phyloP scores from a whole-genome alignment of 208 protist species.

The Crithidia sp. region DNA sequence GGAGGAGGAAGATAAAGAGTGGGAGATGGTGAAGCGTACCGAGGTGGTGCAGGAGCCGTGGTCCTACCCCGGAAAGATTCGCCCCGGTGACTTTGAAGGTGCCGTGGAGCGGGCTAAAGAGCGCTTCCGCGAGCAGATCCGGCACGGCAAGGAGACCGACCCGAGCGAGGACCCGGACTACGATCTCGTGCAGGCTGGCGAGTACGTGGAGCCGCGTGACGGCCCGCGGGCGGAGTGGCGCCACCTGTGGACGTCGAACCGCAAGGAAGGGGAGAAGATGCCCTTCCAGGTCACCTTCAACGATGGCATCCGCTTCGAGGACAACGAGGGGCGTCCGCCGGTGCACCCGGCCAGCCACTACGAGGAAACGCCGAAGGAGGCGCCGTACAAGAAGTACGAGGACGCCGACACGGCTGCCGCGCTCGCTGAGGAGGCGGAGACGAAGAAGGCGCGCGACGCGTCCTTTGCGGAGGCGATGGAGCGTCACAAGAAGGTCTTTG shows the following conservation, averaged over 20 bases:
- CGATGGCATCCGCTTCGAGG: conserved; percentile 87
- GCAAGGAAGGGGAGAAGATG: conserved; percentile 50
- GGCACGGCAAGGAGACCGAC: conserved; percentile 84
- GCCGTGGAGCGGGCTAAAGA: conserved; percentile 90
- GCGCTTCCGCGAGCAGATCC: conserved; percentile 82
- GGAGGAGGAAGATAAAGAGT: conserved; percentile 92
- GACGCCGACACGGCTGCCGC: conserved; percentile 55
- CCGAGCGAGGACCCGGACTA: conserved; percentile 89
- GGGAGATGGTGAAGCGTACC: conserved; percentile 92
- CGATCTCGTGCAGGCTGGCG: conserved; percentile 85
- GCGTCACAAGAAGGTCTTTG: conserved; percentile 58
- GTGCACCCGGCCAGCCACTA: conserved; percentile 85
- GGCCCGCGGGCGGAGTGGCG: conserved; percentile 89
- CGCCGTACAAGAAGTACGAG: conserved; percentile 77
- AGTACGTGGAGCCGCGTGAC: conserved; percentile 91
- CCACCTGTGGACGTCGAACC: conserved; percentile 89
- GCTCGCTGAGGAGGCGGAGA: conserved; percentile 35
- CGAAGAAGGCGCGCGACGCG: conserved; percentile 44
- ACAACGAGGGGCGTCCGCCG: conserved; percentile 82
- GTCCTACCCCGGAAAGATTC: conserved; percentile 91
- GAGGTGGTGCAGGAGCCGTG: conserved; percentile 92
- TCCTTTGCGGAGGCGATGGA: conserved; percentile 79
- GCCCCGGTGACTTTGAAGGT: conserved; percentile 80
- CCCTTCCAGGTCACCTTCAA: conserved; percentile 91
- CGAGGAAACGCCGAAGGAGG: conserved; percentile 83